Base-by-base conservation (phyloP, 2,329 filamentous ascomycete species). In the Alternaria sp. region DNA sequence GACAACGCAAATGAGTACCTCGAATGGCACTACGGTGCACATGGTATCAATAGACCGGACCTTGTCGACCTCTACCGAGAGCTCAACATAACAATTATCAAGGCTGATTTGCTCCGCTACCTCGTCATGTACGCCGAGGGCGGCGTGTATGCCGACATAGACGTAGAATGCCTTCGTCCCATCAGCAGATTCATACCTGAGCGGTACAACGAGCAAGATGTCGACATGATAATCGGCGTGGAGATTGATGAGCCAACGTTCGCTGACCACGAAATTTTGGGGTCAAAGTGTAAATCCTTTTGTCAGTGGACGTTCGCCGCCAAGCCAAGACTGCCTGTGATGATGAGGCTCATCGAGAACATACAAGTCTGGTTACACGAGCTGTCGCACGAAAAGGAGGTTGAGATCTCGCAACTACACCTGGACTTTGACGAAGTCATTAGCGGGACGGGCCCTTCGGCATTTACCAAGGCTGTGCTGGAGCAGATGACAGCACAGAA, bases 241-340 rank as follows among this genome's bases (percentile, higher is more conserved):
- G 90, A 92, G 74, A 89, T 92, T 59, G 90, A 92, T 70, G 85
- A 91, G 75, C 89, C 89, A 0, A 83, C 87, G 9, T 91, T 87
- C 78, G 80, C 79, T 18, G 78, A 87, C 51, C 89, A 92, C 72
- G 83, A 86, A 2, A 88, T 92, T 32, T 81, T 92, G 0, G 89
- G 90, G 14, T 84, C 83, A 50, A 92, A 92, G 77, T 91, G 86
- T 38, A 82, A 84, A 66, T 92, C 89, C 0, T 92, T 92, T 74
- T 92, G 89, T 74, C 90, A 92, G 71, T 92, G 90, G 90, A 92
- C 90, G 0, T 90, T 92, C 70, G 89, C 90, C 81, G 86, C 86
- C 68, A 90, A 91, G 72, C 89, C 90, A 1, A 81, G 83, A 18
- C 84, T 89, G 27, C 88, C 88, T 2, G 87, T 92, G 57, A 91